Evolutionary conservation across 768 basidiomycete species (phyloP).

Genomic region (Astraeus odoratus): DNA sequence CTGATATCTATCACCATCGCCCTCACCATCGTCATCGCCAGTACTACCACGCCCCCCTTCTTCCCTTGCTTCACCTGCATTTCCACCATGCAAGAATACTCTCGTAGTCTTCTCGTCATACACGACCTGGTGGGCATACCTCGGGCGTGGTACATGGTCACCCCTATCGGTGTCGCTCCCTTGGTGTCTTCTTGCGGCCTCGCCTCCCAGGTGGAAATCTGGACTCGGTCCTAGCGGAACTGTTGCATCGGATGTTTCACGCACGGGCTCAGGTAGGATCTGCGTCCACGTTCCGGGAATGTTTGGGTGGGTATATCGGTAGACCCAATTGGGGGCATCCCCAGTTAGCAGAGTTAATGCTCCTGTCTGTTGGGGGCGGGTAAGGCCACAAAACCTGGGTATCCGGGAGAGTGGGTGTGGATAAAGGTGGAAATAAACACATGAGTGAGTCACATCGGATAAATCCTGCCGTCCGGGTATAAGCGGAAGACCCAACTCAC

Average conservation of each 20-base stretch:
- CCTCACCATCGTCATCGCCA: not conserved
- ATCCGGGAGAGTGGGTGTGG: not conserved
- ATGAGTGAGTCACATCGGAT: no score
- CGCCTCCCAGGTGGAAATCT: not conserved
- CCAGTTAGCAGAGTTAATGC: slow-evolving; percentile 37
- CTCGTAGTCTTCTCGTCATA: slow-evolving; percentile 53
- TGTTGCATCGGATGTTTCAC: not conserved
- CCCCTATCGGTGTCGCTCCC: slow-evolving; percentile 3
- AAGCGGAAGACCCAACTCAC: slow-evolving; percentile 32
- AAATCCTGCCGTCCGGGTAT: no score
- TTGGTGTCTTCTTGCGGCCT: not conserved
- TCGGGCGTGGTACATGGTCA: slow-evolving; percentile 43
- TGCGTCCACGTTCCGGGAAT: slow-evolving; percentile 61
- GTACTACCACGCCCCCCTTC: slow-evolving; percentile 4
- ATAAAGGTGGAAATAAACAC: not conserved
- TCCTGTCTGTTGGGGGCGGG: slow-evolving; percentile 33
- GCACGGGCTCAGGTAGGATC: slow-evolving; percentile 37
- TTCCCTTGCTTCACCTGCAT: slow-evolving; percentile 41
- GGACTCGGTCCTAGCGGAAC: not conserved
- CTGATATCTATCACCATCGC: slow-evolving; percentile 12
- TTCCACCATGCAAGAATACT: slow-evolving; percentile 73
- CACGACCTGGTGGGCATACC: slow-evolving; percentile 76
- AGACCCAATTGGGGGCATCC: slow-evolving; percentile 60
- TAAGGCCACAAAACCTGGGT: slow-evolving; percentile 57
- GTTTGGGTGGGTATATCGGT: slow-evolving; percentile 44